Base-by-base conservation (phyloP, 2,329 filamentous ascomycete genomes). In the Neonectria magnoliae region DNA sequence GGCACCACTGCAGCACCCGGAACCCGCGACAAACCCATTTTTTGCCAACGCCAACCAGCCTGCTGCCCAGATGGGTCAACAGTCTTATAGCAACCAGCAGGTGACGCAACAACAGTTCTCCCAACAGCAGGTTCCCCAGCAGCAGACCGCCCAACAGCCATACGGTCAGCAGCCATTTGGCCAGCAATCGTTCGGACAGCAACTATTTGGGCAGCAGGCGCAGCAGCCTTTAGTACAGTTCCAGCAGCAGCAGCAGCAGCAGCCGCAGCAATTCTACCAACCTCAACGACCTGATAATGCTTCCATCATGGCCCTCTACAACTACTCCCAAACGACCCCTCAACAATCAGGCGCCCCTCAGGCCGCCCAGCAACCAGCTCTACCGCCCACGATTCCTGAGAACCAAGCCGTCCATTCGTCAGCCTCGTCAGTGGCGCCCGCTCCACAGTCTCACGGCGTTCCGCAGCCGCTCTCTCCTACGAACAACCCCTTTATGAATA, bases 251-350 rank as follows among this genome's bases (percentile, higher is more conserved):
- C 68, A 65, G 20, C 75, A 76, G 57, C 75, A 76, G n/a, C 71
- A 72, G 44, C 76, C 75, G 25, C 79, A 81, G 54, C 79, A 73
- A 33, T 75, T 76, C 59, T 78, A 78, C 31, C 80, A 82, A 55
- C 81, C 83, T 16, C 81, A 81, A 45, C 82, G 86, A 33, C 84
- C 89, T 31, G 88, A 93, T 72, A 94, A 92, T 68, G 88, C 87
- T 3, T 90, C 90, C 5, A 95, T 96, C 64, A 83, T 95, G 77
- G 90, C 92, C 6, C 79, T 96, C 11, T 95, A 93, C 78, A 89
- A 87, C 74, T 86, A 90, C 42, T 83, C 87, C 8, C 84, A 88
- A 54, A 77, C 84, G 36, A 80, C 83, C 1, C 82, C 85, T 4
- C 78, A 81, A 31, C 75, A 80, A 29, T 68, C 79, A 18, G 65